Percentiles rank a stretch among this genome's conserved stretches.
Conservation (phyloP, 2,329 filamentous ascomycete genomes). For the Sclerotiophoma versabilis region DNA sequence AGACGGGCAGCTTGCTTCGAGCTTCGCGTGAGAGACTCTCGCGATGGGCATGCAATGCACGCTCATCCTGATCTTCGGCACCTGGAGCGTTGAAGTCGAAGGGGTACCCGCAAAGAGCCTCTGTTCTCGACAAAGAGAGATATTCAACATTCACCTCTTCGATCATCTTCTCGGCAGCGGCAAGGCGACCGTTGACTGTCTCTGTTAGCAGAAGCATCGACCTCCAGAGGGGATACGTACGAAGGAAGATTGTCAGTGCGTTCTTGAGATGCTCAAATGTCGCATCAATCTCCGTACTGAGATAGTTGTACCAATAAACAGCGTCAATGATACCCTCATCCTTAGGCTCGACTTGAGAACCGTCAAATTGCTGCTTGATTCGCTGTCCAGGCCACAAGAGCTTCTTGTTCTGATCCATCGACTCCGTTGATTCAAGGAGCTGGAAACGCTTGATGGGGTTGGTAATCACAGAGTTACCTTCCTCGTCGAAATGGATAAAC, state of each 20-base stretch:
- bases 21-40: conserved; percentile 27
- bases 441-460: conserved; percentile 45
- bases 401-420: conserved; percentile 49
- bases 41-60: conserved; percentile 27
- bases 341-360: conserved; percentile 60
- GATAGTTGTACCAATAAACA: conserved; percentile 82
- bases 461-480: conserved; percentile 26
- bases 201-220: conserved; percentile 23
- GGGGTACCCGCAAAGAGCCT: conserved; percentile 50
- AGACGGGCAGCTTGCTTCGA: conserved; percentile 27
- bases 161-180: conserved; percentile 63
- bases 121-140: conserved; percentile 52
- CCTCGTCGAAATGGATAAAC: conserved; percentile 33
- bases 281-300: conserved; percentile 65
- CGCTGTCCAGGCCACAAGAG: conserved; percentile 63
- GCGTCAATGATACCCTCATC: conserved; percentile 79
- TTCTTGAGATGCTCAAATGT: conserved; percentile 73
- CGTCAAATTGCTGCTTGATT: conserved; percentile 74
- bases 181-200: conserved; percentile 57
- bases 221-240: conserved; percentile 62
- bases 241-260: conserved; percentile 83
- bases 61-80: conserved; percentile 39
- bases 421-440: conserved; percentile 57
- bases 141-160: conserved; percentile 58
- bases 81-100: conserved; percentile 42